Evolutionary conservation across 2,329 filamentous ascomycete genomes (phyloP).

Genomic region (Cercospora citrullina): DNA sequence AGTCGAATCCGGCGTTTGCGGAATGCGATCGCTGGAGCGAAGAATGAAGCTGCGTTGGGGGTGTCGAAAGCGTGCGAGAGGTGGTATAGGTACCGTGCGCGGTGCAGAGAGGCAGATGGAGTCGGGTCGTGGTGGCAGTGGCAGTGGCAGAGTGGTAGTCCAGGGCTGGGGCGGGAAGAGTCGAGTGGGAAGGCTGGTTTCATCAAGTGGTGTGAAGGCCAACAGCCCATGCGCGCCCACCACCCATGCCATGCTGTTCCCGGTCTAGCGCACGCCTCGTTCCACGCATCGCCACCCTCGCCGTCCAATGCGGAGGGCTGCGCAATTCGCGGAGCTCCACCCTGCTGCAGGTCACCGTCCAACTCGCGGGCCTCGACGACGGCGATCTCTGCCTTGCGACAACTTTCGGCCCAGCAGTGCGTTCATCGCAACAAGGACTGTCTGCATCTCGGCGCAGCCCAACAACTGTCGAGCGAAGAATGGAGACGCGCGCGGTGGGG

Average conservation of each 20-base stretch:
- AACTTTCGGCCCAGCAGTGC: not conserved
- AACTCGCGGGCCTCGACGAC: slow-evolving; percentile 8
- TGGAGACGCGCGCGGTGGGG: not conserved
- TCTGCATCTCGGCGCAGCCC: not conserved
- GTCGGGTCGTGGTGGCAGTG: not conserved
- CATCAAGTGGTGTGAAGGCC: not conserved
- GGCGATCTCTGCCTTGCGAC: slow-evolving; percentile 3
- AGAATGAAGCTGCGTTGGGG: not conserved
- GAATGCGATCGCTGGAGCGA: slow-evolving; percentile 10
- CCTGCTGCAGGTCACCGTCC: slow-evolving; percentile 2
- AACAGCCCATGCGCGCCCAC: not conserved
- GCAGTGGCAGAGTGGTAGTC: not conserved
- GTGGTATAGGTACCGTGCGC: not conserved
- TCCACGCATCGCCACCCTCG: not conserved
- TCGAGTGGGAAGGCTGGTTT: not conserved
- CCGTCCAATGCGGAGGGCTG: not conserved
- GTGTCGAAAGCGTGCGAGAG: not conserved
- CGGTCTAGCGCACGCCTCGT: not conserved
- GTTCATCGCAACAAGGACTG: not conserved
- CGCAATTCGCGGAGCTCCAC: slow-evolving; percentile 2
- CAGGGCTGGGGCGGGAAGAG: not conserved
- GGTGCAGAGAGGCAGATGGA: not conserved
- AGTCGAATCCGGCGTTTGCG: not conserved
- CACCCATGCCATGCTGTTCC: not conserved
- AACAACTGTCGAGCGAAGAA: not conserved